Conservation (phyloP, 495 filamentous ascomycete species). For the Penicillium egyptiacum region DNA sequence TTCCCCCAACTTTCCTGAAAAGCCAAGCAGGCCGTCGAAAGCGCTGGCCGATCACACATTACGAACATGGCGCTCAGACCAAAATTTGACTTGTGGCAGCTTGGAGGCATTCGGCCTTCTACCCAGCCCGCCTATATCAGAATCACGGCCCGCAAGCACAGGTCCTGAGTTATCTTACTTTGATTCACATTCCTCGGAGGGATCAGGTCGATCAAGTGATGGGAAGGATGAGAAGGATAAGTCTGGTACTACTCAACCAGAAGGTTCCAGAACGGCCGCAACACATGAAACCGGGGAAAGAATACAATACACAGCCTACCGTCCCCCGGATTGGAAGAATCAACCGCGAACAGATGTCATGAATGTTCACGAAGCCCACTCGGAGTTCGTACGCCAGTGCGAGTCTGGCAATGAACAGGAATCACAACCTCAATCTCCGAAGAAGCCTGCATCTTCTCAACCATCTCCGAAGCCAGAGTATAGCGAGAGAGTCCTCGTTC, state of each 20-base stretch:
- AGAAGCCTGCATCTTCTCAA: background rate
- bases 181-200: slow-evolving; percentile 16
- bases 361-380: slow-evolving; percentile 44
- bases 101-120: slow-evolving; percentile 43
- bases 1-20: slow-evolving; percentile 18
- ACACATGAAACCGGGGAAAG: background rate
- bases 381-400: slow-evolving; percentile 36
- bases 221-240: slow-evolving; percentile 1
- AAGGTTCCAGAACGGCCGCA: no score
- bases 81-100: slow-evolving; percentile 36
- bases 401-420: slow-evolving; percentile 22
- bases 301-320: slow-evolving; percentile 19
- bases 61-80: slow-evolving; percentile 46
- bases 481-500: slow-evolving; percentile 1
- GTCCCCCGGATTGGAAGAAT: slow-evolving; percentile 14
- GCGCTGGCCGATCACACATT: slow-evolving; percentile 29
- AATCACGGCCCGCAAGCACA: slow-evolving; percentile 32
- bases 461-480: slow-evolving; percentile 11
- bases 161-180: slow-evolving; percentile 39
- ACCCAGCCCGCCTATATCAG: slow-evolving; percentile 45
- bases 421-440: slow-evolving; percentile 5
- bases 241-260: no score
- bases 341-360: slow-evolving; percentile 20
- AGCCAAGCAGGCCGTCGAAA: slow-evolving; percentile 19
- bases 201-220: slow-evolving; percentile 11